Conservation (phyloP, 129 eudicot species). For the Apium graveolens region DNA sequence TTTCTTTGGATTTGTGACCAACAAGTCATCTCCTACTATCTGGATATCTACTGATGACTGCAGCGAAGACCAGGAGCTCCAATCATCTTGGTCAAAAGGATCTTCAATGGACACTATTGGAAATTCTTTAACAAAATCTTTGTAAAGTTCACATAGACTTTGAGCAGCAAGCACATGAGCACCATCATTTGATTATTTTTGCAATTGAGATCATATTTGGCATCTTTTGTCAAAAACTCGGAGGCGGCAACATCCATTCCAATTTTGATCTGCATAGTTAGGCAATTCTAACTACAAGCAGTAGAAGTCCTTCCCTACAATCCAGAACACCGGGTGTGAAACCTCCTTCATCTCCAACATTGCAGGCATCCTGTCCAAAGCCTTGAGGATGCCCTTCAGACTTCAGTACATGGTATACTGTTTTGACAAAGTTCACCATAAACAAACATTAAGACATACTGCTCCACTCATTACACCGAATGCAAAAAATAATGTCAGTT, state of each 20-base stretch:
- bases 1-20: conserved; percentile 86
- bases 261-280: conserved; percentile 75
- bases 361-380: conserved; percentile 98
- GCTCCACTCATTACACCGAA: neutral
- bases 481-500: neutral
- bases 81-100: conserved; percentile 98
- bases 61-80: conserved; percentile 79
- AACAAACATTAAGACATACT: neutral
- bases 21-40: conserved; percentile 85
- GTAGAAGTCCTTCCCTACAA: conserved; percentile 74
- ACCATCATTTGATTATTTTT: conserved; percentile 90
- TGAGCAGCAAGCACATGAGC: conserved; percentile 76
- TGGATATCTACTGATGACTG: conserved; percentile 79
- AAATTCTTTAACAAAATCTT: conserved; percentile 69
- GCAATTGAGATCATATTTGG: conserved; percentile 77
- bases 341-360: conserved; percentile 99
- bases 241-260: conserved; percentile 99
- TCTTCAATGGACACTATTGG: conserved; percentile 96
- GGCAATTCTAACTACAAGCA: conserved; percentile 74
- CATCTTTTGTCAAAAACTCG: conserved; percentile 83
- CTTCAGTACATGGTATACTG: conserved; percentile 52
- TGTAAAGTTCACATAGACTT: conserved; percentile 61
- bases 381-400: conserved; percentile 78
- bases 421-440: neutral
- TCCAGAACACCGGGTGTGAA: conserved; percentile 94